Evolutionary conservation across 192 early-diverging fungal genomes (phyloP), one percentile per base, ranked within the genome.

Genomic region (Geranomyces michiganensis): DNA sequence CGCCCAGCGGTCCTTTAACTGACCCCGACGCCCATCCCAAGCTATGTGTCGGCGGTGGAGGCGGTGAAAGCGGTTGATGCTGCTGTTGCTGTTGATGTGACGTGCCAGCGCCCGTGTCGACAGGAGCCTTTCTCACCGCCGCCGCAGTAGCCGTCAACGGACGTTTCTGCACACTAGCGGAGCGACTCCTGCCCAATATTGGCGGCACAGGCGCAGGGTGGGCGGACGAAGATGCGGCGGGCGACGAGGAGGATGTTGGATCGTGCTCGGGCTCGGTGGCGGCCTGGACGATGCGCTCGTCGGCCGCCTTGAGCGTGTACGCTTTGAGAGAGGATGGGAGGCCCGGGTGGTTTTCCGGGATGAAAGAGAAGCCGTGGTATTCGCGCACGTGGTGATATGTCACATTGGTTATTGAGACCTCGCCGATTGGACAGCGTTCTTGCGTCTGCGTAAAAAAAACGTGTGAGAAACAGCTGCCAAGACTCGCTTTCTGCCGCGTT

Each of bases 361-460:
- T 53, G 41, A 72, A 77, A 14, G 46, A 45, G 55, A 82, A 82
- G 13, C 74, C 81, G 64, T 82, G 77, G 63, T 82, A 82, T 56
- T 81, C 73, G 21, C 48, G 15, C 5, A 79, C 78, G 53, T 69
- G 33, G 9, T 66, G 26, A 29, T 68, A 73, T 0, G 81, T 82
- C 13, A 65, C 21, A 22, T 67, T 56, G 61, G 79, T 78, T 48
- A 84, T 77, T 67, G 26, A 65, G 12, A 83, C 82, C 29, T 65
- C 27, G 19, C 66, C 77, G 47, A 76, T 41, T 22, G 79, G 79
- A 30, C 73, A 76, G 32, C 63, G 62, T 63, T 83, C 82, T 70
- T 83, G 82, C 22, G 75, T 69, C 73, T 76, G 24, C 7, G 51
- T 9, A 53, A 26, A 9, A 17, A 17, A 8, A 24, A 53, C 19